Conservation (phyloP, 2,329 filamentous ascomycete species). For the Ophiostoma sp. region DNA sequence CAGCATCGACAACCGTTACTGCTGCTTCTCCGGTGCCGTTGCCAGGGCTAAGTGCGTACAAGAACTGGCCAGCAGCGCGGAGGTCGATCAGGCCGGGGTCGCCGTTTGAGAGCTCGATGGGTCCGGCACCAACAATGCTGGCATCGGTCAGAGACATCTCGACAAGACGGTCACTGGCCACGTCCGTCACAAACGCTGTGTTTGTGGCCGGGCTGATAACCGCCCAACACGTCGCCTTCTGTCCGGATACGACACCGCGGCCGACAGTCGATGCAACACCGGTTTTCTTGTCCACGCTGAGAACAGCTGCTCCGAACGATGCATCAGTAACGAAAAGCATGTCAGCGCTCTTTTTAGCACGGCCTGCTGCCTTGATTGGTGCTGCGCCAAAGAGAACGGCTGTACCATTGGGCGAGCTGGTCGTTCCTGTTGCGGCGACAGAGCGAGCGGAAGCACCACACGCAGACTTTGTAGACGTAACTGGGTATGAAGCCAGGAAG, state of each 20-base stretch:
- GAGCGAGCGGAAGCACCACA: conserved; percentile 13
- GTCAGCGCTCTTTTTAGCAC: conserved; percentile 29
- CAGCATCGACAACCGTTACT: conserved; percentile 37
- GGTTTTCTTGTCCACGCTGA: conserved; percentile 37
- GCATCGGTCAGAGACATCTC: conserved; percentile 51
- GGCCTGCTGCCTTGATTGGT: conserved; percentile 35
- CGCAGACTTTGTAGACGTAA: conserved; percentile 30
- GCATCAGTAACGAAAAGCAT: conserved; percentile 53
- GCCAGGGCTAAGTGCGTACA: conserved; percentile 54
- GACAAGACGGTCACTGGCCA: conserved; percentile 46
- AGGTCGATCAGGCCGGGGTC: conserved; percentile 54
- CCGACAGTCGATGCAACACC: conserved; percentile 35
- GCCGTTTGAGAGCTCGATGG: conserved; percentile 41
- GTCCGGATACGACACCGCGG: conserved; percentile 43
- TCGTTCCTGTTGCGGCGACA: conserved; percentile 30
- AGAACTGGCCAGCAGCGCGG: conserved; percentile 44
- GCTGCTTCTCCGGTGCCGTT: conserved; percentile 39
- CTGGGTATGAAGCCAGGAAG: conserved; percentile 48
- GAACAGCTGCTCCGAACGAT: conserved; percentile 49
- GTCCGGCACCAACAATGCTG: conserved; percentile 36
- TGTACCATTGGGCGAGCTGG: conserved; percentile 48
- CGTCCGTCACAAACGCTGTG: conserved; percentile 56
- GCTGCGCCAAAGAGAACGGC: conserved; percentile 50
- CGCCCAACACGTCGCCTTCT: conserved; percentile 55
- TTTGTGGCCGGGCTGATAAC: conserved; percentile 44